A percentile compares a stretch with the other conserved stretches of the same genome.
phyloP scores from a whole-genome alignment of 345 rosid genomes.

The Eucalyptus tenuipes region DNA sequence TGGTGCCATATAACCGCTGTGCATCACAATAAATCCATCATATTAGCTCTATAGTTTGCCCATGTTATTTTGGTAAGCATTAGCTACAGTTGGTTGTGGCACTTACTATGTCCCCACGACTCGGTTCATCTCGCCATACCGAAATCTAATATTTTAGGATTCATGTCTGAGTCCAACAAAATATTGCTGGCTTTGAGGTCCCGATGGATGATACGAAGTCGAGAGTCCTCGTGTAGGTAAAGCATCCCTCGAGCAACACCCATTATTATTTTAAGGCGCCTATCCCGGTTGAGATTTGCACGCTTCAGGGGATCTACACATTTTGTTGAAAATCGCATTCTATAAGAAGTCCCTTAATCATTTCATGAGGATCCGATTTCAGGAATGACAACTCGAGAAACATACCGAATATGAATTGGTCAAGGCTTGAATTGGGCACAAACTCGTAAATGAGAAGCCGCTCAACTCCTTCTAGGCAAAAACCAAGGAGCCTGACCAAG shows the following conservation, averaged over 20 bases:
- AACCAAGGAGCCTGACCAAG: constrained; percentile 27
- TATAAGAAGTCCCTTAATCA: background rate
- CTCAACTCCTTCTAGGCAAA: constrained; percentile 20
- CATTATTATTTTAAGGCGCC: constrained; percentile 13
- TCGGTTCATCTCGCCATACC: constrained; percentile 33
- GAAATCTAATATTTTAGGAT: constrained; percentile 33
- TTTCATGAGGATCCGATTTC: background rate
- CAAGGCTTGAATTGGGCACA: constrained; percentile 31
- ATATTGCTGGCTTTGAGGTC: constrained; percentile 37
- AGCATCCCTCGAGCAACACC: constrained; percentile 35
- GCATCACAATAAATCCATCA: background rate
- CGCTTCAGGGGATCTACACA: constrained; percentile 11
- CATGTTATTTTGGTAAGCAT: background rate
- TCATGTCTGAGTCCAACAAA: constrained; percentile 25
- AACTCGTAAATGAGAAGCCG: constrained; percentile 35
- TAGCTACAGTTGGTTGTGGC: background rate
- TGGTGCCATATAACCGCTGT: constrained; percentile 34
- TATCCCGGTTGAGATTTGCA: constrained; percentile 8
- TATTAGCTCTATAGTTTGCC: background rate
- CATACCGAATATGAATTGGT: constrained; percentile 24
- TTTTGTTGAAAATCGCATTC: background rate
- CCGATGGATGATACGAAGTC: constrained; percentile 28
- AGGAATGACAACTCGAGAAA: background rate
- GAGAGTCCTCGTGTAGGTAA: constrained; percentile 37
- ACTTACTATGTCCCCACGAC: constrained; percentile 35